Base-by-base conservation (phyloP, 106 monocot species). In the Dendrobium huoshanense region DNA sequence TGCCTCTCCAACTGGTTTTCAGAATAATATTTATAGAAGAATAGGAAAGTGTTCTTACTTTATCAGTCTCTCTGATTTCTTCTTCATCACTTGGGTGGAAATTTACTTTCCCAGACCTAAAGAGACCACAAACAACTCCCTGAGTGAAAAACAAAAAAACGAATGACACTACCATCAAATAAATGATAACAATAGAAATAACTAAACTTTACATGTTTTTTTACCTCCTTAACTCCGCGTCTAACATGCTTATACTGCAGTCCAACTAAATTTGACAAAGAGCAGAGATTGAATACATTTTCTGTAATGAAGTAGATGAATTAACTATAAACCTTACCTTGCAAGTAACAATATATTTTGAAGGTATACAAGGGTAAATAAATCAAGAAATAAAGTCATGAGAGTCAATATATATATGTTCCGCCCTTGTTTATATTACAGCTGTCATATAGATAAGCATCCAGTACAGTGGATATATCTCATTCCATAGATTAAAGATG, bases 1-100 rank as follows among this genome's bases (percentile, higher is more conserved):
- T 41, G 41, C 41, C 18, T 74, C 41, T 43, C 74, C 74, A 19
- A 74, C 19, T 43, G 1, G 43, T 44, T 7, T 44, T 74, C 7
- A 74, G 29, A 75, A 49, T 29, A 27, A 41, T 43, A 15, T 3
- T 41, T 74, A 20, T 51, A 25, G 51, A 22, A 48, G 20, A 76
- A 25, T 51, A 64, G 20, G n/a, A 40, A 56, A 42, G 17, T 22
- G 20, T 68, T 44, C 80, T 82, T 90, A 99, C 98, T 82, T 99
- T 92, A 79, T 99, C 98, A 55, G 85, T 87, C 80, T 88, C 49
- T 74, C 67, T 88, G 41, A 99, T 87, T 77, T 85, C 92, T 80
- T 93, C 95, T 80, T 88, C 81, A 64, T 99, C 95, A 86, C 40
- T 80, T 79, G 98, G 98, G 74, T 99, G 98, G 81, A 99, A 99